phyloP scores from a whole-genome alignment of 1,139 yeast species.

The Candida smagusa region DNA sequence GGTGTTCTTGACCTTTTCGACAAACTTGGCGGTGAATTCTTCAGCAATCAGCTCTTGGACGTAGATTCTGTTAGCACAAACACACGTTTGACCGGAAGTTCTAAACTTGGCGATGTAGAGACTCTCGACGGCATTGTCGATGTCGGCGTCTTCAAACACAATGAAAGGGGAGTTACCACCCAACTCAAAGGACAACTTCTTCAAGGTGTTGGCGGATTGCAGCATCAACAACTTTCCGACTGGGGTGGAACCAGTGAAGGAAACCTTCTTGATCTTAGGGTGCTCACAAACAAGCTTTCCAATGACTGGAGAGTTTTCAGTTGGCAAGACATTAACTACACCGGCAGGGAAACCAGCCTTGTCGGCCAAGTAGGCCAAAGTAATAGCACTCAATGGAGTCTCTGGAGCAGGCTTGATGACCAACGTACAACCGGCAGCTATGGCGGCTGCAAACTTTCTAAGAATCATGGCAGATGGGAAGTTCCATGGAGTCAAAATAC shows the following conservation, averaged over 20 bases:
- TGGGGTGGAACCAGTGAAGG: conserved; percentile 59
- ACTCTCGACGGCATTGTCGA: conserved; percentile 47
- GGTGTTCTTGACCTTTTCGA: conserved; percentile 22
- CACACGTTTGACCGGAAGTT: conserved; percentile 87
- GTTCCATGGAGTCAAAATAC: conserved; percentile 93
- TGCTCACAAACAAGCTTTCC: conserved; percentile 55
- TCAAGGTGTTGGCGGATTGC: conserved; percentile 43
- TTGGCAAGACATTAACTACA: conserved; percentile 64
- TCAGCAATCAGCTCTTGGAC: conserved; percentile 72
- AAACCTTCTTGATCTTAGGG: conserved; percentile 42
- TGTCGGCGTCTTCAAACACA: conserved; percentile 47
- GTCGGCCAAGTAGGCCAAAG: conserved; percentile 67
- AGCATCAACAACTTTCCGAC: conserved; percentile 53
- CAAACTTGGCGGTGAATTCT: conserved; percentile 38
- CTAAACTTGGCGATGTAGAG: conserved; percentile 56
- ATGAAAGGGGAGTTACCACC: conserved; percentile 55
- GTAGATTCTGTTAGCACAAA: conserved; percentile 81
- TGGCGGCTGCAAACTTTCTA: conserved; percentile 84
- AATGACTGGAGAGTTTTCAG: conserved; percentile 52
- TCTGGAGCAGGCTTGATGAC: conserved; percentile 88
- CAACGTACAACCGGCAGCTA: conserved; percentile 91
- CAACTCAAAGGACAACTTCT: conserved; percentile 49
- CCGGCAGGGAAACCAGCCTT: conserved; percentile 90
- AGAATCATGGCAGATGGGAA: conserved; percentile 95
- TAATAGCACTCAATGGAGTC: conserved; percentile 85